Evolutionary conservation across 139 green algal genomes (phyloP), one percentile per base, ranked within the genome.

Genomic region (Chlamydomonas urium): DNA sequence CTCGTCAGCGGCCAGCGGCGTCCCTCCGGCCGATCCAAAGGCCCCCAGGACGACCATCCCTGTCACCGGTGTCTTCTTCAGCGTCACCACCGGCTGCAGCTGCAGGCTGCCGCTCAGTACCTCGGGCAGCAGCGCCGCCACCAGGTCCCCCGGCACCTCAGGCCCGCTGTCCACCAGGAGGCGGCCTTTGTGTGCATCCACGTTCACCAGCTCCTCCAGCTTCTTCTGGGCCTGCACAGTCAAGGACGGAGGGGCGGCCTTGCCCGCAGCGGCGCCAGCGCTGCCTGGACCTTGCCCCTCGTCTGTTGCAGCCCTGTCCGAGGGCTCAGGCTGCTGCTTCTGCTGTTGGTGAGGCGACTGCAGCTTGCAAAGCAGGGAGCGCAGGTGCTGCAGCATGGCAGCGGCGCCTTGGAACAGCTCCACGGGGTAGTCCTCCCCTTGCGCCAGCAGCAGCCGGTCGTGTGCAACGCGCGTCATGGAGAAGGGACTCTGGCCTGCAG

Each of bases 161-260:
- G 53, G 26, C 6, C 10, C 53, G 26, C n/a, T 63, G 53, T 63
- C 53, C 24, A 63, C 26, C 53, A 63, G 53, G n/a, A 63, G 17
- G n/a, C 53, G 24, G 10, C 26, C 26, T 5, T 26, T 14, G 6
- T 63, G 10, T 26, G 29, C 6, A 21, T 63, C 53, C 24, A 63
- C 10, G 53, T 63, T 14, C 24, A 63, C 53, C 53, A 63, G 53
- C 6, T 63, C 53, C 10, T 63, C 53, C 26, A 63, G 53, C n/a
- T n/a, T n/a, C n/a, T n/a, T n/a, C n/a, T n/a, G n/a, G n/a, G n/a
- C n/a, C n/a, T n/a, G n/a, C n/a, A n/a, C n/a, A n/a, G n/a, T n/a
- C n/a, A 5, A 63, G 53, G 53, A 6, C 6, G 53, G 53, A 56
- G 17, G 45, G 17, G 45, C 17, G 21, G 45, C 17, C 45, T 56